Conservation (phyloP, 1,284 basidiomycete genomes). For the Ustilago nuda region DNA sequence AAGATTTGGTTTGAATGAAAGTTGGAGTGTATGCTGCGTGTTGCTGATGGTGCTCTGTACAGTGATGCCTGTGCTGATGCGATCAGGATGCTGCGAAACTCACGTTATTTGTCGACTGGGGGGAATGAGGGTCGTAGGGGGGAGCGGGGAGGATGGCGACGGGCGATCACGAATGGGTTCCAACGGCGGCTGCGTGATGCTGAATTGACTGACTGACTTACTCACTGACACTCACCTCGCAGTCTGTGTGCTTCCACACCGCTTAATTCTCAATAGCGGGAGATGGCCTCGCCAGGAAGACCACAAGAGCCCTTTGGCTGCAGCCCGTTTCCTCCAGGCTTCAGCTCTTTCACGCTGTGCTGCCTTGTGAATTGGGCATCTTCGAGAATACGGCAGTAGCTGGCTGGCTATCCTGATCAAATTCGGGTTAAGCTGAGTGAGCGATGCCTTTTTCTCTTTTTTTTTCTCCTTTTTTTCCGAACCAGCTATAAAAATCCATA, state of each 20-base stretch:
- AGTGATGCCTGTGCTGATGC: slow-evolving; percentile 28
- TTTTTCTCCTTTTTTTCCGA: no score
- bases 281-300: background rate
- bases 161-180: slow-evolving; percentile 35
- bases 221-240: background rate
- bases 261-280: background rate
- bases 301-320: background rate
- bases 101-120: slow-evolving; percentile 47
- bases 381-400: slow-evolving; percentile 1
- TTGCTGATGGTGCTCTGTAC: slow-evolving; percentile 1
- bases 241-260: background rate
- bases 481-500: no score
- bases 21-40: background rate
- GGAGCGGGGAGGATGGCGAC: slow-evolving; percentile 47
- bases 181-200: slow-evolving; percentile 18
- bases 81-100: slow-evolving; percentile 31
- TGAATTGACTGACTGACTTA: background rate
- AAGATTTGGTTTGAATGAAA: background rate
- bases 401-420: background rate
- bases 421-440: no score
- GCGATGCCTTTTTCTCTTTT: no score
- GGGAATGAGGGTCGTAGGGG: slow-evolving; percentile 35
- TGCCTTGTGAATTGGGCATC: background rate
- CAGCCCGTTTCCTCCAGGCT: background rate
- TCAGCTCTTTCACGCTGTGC: background rate